Base-by-base conservation (phyloP, 768 basidiomycete genomes). In the Leccinum olivaceopallidum region DNA sequence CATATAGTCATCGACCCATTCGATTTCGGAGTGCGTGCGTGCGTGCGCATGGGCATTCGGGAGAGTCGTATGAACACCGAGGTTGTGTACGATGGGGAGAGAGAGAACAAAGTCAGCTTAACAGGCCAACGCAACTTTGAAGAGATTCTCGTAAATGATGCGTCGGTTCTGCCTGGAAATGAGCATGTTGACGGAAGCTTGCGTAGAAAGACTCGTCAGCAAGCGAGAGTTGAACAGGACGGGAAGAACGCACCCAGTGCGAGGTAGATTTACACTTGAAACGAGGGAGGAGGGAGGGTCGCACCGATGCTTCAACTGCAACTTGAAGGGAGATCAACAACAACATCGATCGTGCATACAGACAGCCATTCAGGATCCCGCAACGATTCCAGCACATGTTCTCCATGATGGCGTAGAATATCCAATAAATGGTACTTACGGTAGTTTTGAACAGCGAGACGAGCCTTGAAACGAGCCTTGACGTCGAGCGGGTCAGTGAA, bases 121-220 rank as follows among this genome's bases (percentile, higher is more conserved):
- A 34, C 12, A 34, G 34, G 34, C 34, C 34, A 36, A 34, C 88
- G 66, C 67, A 95, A 93, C 95, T 81, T 97, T 97, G 92, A 99
- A 98, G 84, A 99, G 94, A 83, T 90, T 91, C 81, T 99, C 95
- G 84, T 97, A 99, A 84, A 99, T 98, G 76, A 84, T 77, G 73
- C 92, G 92, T 80, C 89, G 85, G 85, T 98, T 92, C 78, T 89
- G 74, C 84, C 98, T 99, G 73, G 92, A 83, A 77, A 99, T 98
- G 70, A 99, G 89, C 96, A 99, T 99, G 80, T 76, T 91, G 77
- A 59, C 55, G 62, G 63, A 60, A 57, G 59, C 53, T 60, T 61
- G 8, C 30, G 30, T 30, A 2, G 30, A 30, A 30, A 30, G 30
- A 30, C 6, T 28, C 28, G 30, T 28, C 28, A 28, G 50, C 18